phyloP scores from a whole-genome alignment of 768 basidiomycete species.

The Chiua virens region DNA sequence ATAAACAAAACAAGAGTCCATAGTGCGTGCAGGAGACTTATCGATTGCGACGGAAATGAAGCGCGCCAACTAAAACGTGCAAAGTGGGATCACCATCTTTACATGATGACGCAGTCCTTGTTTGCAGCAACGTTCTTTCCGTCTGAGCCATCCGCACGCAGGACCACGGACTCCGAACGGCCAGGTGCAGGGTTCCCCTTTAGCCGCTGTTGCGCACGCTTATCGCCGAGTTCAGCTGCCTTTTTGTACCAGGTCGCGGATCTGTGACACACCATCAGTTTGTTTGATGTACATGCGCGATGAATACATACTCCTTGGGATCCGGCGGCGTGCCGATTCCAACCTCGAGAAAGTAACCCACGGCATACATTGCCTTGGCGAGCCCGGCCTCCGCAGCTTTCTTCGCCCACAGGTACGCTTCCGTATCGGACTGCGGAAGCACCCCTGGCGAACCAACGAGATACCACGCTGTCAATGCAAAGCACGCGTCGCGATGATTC shows the following conservation, averaged over 20 bases:
- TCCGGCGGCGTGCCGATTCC: conserved; percentile 80
- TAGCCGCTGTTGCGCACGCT: conserved; percentile 85
- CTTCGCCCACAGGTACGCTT: conserved; percentile 96
- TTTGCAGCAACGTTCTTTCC: conserved; percentile 49
- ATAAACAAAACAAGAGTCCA: conserved; percentile 7
- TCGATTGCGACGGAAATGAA: conserved; percentile 14
- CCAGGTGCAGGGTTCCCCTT: conserved; percentile 60
- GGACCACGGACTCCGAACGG: conserved; percentile 60
- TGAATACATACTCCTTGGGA: conserved; percentile 57
- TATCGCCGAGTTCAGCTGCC: conserved; percentile 91
- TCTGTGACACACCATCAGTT: conserved; percentile 36
- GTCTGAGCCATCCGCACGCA: conserved; percentile 50
- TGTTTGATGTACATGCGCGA: conserved; percentile 3
- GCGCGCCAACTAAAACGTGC: conserved; percentile 3
- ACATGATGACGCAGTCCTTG: conserved; percentile 91
- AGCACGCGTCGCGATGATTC: conserved; percentile 94
- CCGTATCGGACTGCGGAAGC: conserved; percentile 96
- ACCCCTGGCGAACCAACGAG: conserved; percentile 98
- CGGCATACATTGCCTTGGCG: conserved; percentile 95
- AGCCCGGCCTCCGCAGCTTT: conserved; percentile 92
- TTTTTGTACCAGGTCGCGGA: conserved; percentile 83
- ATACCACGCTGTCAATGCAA: conserved; percentile 98
- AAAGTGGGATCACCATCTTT: conserved; percentile 23
- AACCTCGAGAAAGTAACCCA: conserved; percentile 96
- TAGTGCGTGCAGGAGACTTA: neutral